Conservation (phyloP, 768 basidiomycete species). For the Amanita inopinata region DNA sequence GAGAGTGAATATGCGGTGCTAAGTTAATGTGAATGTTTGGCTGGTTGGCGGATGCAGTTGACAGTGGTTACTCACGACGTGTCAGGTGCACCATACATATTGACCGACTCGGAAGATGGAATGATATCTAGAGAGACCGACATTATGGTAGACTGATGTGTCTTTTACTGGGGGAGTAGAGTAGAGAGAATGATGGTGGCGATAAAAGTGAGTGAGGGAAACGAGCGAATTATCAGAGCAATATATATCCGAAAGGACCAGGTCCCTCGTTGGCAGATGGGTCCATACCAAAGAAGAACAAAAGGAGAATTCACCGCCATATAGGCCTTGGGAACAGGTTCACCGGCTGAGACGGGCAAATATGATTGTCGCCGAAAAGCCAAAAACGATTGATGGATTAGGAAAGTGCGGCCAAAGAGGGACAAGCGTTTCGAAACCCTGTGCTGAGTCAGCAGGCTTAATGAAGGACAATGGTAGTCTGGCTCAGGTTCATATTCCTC, state of each 20-base stretch:
- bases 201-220: not conserved
- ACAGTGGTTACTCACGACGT: constrained; percentile 36
- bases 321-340: not conserved
- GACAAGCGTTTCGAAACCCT: too few species aligned
- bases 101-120: constrained; percentile 44
- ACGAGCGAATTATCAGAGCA: constrained; percentile 1
- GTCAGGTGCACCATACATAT: constrained; percentile 66
- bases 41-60: not conserved
- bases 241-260: constrained; percentile 14
- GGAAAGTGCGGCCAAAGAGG: not conserved
- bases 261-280: not conserved
- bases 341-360: not conserved
- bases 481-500: not conserved
- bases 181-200: constrained; percentile 11
- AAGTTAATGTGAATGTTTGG: constrained; percentile 1
- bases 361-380: not conserved
- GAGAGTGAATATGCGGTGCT: constrained; percentile 86
- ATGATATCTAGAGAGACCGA: constrained; percentile 55
- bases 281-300: constrained; percentile 1
- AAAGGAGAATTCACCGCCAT: constrained; percentile 2
- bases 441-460: constrained; percentile 3
- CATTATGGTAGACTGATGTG: constrained; percentile 35
- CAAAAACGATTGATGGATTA: too few species aligned
- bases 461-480: constrained; percentile 2
- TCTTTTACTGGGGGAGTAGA: constrained; percentile 16